Evolutionary conservation across 169 alveolate species (phyloP).

Genomic region (Cryptosporidium ubiquitum): DNA sequence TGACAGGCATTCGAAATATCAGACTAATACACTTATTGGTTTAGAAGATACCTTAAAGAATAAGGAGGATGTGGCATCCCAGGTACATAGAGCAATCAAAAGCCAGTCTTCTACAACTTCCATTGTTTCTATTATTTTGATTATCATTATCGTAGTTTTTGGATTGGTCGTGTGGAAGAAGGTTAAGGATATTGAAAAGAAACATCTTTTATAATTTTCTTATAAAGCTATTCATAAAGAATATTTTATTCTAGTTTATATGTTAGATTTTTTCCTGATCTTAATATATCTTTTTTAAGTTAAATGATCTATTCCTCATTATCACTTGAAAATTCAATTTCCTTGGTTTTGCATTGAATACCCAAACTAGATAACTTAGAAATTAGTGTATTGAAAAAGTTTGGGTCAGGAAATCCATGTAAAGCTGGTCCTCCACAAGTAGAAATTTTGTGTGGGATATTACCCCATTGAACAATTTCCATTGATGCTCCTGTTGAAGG

Average conservation of each 20-base stretch:
- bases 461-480: slow-evolving; percentile 63
- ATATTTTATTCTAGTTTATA: slow-evolving; percentile 2
- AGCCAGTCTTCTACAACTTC: slow-evolving; percentile 76
- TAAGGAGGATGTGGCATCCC: slow-evolving; percentile 58
- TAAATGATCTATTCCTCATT: not conserved
- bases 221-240: slow-evolving; percentile 22
- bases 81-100: slow-evolving; percentile 76
- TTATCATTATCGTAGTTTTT: slow-evolving; percentile 74
- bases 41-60: slow-evolving; percentile 59
- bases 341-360: slow-evolving; percentile 17
- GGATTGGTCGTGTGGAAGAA: slow-evolving; percentile 79
- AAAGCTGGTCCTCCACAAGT: slow-evolving; percentile 75
- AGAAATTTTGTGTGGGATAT: slow-evolving; percentile 62
- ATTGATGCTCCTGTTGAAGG: slow-evolving; percentile 19
- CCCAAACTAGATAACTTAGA: slow-evolving; percentile 49
- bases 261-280: not conserved
- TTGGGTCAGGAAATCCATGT: slow-evolving; percentile 72
- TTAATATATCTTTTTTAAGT: not conserved
- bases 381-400: not conserved
- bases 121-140: slow-evolving; percentile 73
- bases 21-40: slow-evolving; percentile 75
- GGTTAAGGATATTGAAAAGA: slow-evolving; percentile 81
- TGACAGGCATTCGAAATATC: slow-evolving; percentile 76
- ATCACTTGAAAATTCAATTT: not conserved
- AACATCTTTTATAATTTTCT: slow-evolving; percentile 76